These are phyloP conservation scores for Talinum fruticosum DNA, from an alignment of 148 eudicot species.

Conservation along the genomic window DNA sequence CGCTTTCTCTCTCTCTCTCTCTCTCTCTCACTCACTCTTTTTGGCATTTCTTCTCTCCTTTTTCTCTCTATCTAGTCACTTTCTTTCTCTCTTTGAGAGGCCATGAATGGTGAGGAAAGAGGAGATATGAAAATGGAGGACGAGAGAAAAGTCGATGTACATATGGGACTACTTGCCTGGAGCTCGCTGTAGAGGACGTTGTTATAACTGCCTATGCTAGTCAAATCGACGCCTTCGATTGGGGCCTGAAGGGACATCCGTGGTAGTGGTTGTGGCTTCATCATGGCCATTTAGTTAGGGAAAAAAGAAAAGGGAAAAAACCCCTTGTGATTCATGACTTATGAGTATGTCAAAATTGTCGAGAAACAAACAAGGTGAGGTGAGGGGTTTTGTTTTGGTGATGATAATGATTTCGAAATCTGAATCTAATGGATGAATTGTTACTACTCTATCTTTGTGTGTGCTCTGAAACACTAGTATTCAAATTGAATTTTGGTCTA, in stretches of 20 bases:
- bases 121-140: slow-evolving; percentile 40
- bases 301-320: too few relatives aligned
- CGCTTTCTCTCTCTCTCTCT: slow-evolving; percentile 2
- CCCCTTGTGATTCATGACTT: too few relatives aligned
- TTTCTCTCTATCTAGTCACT: not conserved
- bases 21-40: too few relatives aligned
- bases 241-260: slow-evolving; percentile 72
- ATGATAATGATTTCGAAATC: too few relatives aligned
- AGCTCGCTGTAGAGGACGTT: slow-evolving; percentile 83
- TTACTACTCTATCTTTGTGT: too few relatives aligned
- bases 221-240: slow-evolving; percentile 45
- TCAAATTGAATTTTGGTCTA: too few relatives aligned
- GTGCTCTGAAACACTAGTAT: too few relatives aligned
- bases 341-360: too few relatives aligned
- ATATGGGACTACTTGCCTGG: slow-evolving; percentile 98
- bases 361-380: too few relatives aligned
- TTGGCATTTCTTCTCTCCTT: too few relatives aligned
- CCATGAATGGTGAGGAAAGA: slow-evolving; percentile 45
- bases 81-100: not conserved
- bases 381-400: too few relatives aligned
- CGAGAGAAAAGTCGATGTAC: slow-evolving; percentile 43
- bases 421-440: too few relatives aligned
- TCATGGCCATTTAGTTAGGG: slow-evolving; percentile 81
- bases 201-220: slow-evolving; percentile 55
- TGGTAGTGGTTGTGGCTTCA: slow-evolving; percentile 96